A percentile compares a stretch with the other conserved stretches of the same genome.
phyloP scores from a whole-genome alignment of 2,329 filamentous ascomycete genomes.

The Setomelanomma holmii region DNA sequence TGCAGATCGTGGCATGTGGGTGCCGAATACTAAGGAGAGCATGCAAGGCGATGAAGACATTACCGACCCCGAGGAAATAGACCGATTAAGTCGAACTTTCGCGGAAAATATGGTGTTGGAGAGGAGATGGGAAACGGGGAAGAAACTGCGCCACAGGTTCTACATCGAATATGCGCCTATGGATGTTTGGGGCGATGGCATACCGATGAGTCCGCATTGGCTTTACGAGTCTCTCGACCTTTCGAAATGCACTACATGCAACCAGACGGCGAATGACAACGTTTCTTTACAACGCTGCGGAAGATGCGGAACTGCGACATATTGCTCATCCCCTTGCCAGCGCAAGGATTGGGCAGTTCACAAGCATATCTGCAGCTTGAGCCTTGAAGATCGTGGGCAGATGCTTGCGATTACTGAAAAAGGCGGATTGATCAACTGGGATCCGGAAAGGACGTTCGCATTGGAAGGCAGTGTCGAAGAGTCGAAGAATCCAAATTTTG shows the following conservation, averaged over 20 bases:
- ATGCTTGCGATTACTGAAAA: constrained; percentile 26
- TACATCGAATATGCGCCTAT: constrained; percentile 33
- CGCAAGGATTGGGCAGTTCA: constrained; percentile 30
- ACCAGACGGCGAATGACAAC: neutral
- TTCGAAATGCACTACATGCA: constrained; percentile 19
- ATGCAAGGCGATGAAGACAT: constrained; percentile 26
- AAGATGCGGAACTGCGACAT: constrained; percentile 30
- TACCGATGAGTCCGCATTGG: constrained; percentile 32
- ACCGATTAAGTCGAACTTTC: constrained; percentile 8
- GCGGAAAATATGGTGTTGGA: constrained; percentile 2
- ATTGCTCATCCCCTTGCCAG: constrained; percentile 27
- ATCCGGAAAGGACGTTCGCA: constrained; percentile 19
- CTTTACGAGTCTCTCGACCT: constrained; percentile 22
- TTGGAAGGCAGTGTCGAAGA: constrained; percentile 12
- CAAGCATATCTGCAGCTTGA: constrained; percentile 28
- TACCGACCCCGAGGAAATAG: constrained; percentile 14
- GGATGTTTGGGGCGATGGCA: constrained; percentile 35
- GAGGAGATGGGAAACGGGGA: constrained; percentile 24
- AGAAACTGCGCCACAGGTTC: constrained; percentile 23
- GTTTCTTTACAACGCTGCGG: constrained; percentile 24
- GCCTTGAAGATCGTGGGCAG: constrained; percentile 27
- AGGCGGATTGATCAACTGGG: constrained; percentile 30
- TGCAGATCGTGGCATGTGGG: constrained; percentile 15
- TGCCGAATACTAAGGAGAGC: constrained; percentile 27
- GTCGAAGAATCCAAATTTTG: constrained; percentile 29